Conservation (phyloP, 805 yeast genomes). For the Saturnispora sanitii region DNA sequence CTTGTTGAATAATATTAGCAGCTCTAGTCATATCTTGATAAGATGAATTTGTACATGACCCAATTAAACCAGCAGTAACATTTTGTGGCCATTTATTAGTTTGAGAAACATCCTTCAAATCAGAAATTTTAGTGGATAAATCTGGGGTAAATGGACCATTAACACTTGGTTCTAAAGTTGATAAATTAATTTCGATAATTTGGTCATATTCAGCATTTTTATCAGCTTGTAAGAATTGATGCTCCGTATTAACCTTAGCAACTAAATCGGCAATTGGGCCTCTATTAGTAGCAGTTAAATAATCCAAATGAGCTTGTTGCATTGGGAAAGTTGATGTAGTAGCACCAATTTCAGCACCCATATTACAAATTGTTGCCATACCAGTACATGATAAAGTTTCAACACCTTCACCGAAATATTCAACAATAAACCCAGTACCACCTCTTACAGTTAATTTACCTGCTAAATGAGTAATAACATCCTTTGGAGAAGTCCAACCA, state of each 20-base stretch:
- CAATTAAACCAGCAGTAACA: constrained; percentile 90
- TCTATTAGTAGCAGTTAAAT: constrained; percentile 81
- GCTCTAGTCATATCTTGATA: constrained; percentile 98
- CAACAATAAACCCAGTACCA: constrained; percentile 95
- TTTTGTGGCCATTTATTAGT: constrained; percentile 88
- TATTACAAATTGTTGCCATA: constrained; percentile 98
- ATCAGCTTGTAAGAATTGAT: constrained; percentile 71
- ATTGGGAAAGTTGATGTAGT: constrained; percentile 96
- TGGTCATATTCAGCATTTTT: constrained; percentile 91
- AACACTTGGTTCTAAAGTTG: constrained; percentile 86
- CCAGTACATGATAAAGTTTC: constrained; percentile 91
- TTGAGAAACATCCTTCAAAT: constrained; percentile 73
- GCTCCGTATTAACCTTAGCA: constrained; percentile 48
- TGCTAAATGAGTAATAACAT: constrained; percentile 84
- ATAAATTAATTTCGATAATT: constrained; percentile 81
- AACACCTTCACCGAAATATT: constrained; percentile 94
- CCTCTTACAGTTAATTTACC: constrained; percentile 95
- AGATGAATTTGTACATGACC: constrained; percentile 97
- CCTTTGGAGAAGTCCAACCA: constrained; percentile 98
- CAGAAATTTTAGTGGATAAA: constrained; percentile 88
- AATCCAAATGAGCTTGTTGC: constrained; percentile 81
- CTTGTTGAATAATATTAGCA: constrained; percentile 84
- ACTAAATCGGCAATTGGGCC: constrained; percentile 79
- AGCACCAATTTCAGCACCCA: constrained; percentile 99
- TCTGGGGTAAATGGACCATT: constrained; percentile 99